Base-by-base conservation (phyloP, 1,284 basidiomycete genomes). In the Leccinum insolens region DNA sequence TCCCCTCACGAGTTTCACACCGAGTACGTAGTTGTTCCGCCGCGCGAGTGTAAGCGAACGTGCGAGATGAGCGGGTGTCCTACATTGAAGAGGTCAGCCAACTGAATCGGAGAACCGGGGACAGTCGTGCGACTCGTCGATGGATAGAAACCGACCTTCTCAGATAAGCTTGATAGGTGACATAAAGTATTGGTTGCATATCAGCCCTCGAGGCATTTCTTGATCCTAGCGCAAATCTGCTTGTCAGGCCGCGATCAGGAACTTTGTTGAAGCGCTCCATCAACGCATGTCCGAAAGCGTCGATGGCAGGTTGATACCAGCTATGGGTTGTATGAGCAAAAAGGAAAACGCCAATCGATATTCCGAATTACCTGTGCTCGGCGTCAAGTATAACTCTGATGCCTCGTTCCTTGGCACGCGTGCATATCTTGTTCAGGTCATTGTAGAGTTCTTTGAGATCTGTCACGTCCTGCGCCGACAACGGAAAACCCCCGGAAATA, bases 1-100 rank as follows among this genome's bases (percentile, higher is more conserved):
- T 0, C 96, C 97, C 28, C 97, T 89, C 41, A 99, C 96, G 66
- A 99, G 91, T 81, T 99, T 99, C 70, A 96, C 89, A 17, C 96
- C 96, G 2, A 99, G 86, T 0, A 92, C 85, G 78, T 95, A 98
- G 59, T 87, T 85, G 72, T 90, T 83, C 61, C 78, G 79, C 70
- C 88, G 83, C 8, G 96, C 92, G 66, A 94, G 89, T n/a, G 81
- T 80, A 60, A 96, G 80, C 41, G 89, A 86, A 37, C 87, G 86
- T 0, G 81, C 81, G 20, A 98, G 85, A 70, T 95, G 89, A 28
- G 82, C 78, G 0, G 90, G 90, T 1, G 88, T 91, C 68, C 93
- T 91, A 68, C 39, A 62, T 60, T n/a, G 55, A 65, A 57, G 6
- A 44, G 41, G 49, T 71, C 17, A 67, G 55, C 62, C 46, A 55